Base-by-base conservation (phyloP, 75 land plant genomes). In the Ceratopteris richardii region DNA sequence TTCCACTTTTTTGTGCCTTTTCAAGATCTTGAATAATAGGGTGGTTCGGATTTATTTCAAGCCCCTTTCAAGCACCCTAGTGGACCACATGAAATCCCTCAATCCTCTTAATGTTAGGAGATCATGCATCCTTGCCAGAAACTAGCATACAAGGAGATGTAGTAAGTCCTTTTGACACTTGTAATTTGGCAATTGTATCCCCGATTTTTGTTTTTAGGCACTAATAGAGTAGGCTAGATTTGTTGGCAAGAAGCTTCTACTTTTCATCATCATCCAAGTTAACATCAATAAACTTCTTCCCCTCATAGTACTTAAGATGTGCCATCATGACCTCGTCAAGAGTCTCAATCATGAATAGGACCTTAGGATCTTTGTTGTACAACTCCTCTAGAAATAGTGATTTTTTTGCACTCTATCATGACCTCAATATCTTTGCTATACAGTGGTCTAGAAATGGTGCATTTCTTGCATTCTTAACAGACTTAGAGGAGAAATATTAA, bases 61-160 rank as follows among this genome's bases (percentile, higher is more conserved):
- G n/a, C n/a, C n/a, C n/a, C n/a, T n/a, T n/a, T n/a, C n/a, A 58
- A 90, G 72, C 36, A 86, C 83, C 59, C 90, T 81, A 54, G 83
- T 79, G 24, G 77, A 58, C 13, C 62, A 61, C 90, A 90, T 90
- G 77, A 75, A 86, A 0, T 86, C 87, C 25, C 29, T 52, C 47
- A 86, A 31, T 39, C 81, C 96, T 86, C 71, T 95, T 97, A 97
- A 95, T 95, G 73, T 95, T 95, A 29, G 99, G 97, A 54, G 99
- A 95, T 97, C 99, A 95, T 37, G 97, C 99, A 78, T 80, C 82
- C 70, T 86, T 95, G 42, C 88, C 99, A 52, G 97, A 79, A 6
- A 80, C 99, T 58, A 95, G 86, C 48, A 90, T 92, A 73, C 97
- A 90, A 9, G 99, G 99, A 10, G 96, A 90, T 30, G 97, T 56